Conservation (phyloP, 371 early-diverging fungal genomes). For the Actinomucor elegans region DNA sequence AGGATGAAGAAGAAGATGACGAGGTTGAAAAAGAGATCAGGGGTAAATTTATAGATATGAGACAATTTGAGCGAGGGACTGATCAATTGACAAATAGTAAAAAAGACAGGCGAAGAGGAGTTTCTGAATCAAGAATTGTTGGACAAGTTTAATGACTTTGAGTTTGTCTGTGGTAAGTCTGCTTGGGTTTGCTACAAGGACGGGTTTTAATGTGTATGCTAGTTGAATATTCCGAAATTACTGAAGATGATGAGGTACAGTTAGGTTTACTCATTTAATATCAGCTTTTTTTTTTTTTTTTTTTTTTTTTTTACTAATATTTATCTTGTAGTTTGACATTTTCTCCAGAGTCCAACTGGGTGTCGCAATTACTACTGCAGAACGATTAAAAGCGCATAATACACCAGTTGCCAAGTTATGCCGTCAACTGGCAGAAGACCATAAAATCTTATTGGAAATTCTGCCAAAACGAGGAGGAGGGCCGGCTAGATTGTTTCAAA, state of each 20-base stretch:
- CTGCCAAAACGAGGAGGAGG: not conserved
- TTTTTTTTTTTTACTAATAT: no score
- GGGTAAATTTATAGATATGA: no score
- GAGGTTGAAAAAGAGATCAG: not conserved
- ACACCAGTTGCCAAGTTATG: slow-evolving; percentile 12
- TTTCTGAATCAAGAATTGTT: slow-evolving; percentile 7
- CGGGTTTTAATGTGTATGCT: no score
- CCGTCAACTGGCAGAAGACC: not conserved
- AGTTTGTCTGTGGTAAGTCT: slow-evolving; percentile 31
- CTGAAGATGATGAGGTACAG: slow-evolving; percentile 32
- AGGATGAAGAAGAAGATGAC: slow-evolving; percentile 2
- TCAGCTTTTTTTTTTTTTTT: no score
- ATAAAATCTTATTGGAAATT: not conserved
- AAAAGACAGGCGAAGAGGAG: not conserved
- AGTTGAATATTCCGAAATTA: slow-evolving; percentile 33
- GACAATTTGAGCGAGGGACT: not conserved
- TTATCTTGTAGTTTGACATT: slow-evolving; percentile 38
- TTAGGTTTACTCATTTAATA: not conserved
- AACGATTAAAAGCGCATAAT: slow-evolving; percentile 28
- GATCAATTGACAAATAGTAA: not conserved
- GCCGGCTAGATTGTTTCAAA: slow-evolving; percentile 8
- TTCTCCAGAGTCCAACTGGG: slow-evolving; percentile 41
- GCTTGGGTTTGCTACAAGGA: not conserved
- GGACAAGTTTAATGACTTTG: slow-evolving; percentile 18
- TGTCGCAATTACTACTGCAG: slow-evolving; percentile 28